Conservation (phyloP, 257 asterid genomes). For the Fraxinus cuspidata region DNA sequence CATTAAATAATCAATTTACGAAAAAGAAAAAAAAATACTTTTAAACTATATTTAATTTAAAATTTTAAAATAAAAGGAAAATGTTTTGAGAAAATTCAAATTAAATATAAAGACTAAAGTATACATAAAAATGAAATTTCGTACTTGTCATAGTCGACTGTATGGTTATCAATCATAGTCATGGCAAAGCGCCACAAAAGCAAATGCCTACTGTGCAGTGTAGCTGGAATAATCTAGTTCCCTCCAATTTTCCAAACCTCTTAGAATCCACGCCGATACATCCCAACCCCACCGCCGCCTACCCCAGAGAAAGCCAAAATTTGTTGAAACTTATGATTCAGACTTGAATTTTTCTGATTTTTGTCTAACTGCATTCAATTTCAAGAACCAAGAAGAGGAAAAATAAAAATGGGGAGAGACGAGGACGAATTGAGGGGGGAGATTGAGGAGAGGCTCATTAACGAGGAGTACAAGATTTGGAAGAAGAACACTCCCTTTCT, state of each 20-base stretch:
- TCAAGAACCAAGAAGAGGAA: not conserved
- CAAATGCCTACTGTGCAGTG: not conserved
- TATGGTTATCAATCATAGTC: no score
- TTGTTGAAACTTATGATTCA: not conserved
- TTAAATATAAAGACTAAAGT: no score
- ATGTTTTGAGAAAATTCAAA: no score
- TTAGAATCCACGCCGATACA: not conserved
- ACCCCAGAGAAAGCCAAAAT: not conserved
- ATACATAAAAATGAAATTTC: no score
- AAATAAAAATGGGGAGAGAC: conserved; percentile 60
- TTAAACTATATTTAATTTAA: no score
- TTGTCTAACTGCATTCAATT: not conserved
- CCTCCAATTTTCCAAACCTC: conserved; percentile 3
- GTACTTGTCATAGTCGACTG: no score
- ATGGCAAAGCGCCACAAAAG: not conserved
- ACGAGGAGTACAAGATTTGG: conserved; percentile 99
- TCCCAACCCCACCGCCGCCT: not conserved
- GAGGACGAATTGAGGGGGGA: conserved; percentile 95
- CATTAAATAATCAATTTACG: no score
- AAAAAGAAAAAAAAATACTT: no score
- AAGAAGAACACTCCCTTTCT: conserved; percentile 90
- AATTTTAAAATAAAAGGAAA: no score
- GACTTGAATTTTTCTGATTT: not conserved
- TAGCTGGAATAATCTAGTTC: not conserved
- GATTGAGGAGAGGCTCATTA: conserved; percentile 73